Conservation (phyloP, 2,329 filamentous ascomycete species). For the Pyrenophora graminea region DNA sequence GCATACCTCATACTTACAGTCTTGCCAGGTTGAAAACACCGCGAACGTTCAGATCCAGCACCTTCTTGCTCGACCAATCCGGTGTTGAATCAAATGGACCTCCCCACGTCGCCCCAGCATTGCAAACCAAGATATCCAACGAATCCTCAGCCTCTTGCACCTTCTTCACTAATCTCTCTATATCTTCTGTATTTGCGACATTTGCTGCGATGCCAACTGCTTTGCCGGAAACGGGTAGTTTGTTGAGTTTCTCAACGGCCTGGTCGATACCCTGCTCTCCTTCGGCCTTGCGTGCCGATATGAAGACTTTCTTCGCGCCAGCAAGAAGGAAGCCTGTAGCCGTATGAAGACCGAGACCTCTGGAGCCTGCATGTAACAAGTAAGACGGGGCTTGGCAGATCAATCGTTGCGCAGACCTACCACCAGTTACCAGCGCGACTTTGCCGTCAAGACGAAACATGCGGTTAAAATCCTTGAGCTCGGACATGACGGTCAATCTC, state of each 20-base stretch:
- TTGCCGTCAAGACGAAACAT: constrained; percentile 47
- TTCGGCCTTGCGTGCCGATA: constrained; percentile 46
- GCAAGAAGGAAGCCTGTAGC: constrained; percentile 48
- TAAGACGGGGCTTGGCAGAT: no score
- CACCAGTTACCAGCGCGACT: constrained; percentile 45
- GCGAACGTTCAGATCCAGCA: constrained; percentile 48
- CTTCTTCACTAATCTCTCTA: constrained; percentile 39
- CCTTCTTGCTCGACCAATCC: constrained; percentile 44
- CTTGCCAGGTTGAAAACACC: constrained; percentile 47
- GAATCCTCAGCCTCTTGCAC: constrained; percentile 37
- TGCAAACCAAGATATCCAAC: constrained; percentile 47
- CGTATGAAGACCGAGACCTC: constrained; percentile 47
- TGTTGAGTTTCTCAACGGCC: constrained; percentile 46
- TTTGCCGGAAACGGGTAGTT: constrained; percentile 39
- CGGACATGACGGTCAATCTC: constrained; percentile 32
- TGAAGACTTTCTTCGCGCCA: constrained; percentile 47
- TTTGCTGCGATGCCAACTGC: constrained; percentile 46
- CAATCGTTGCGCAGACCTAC: constrained; percentile 14
- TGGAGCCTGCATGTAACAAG: constrained; percentile 36
- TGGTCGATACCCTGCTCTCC: constrained; percentile 46
- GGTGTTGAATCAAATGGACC: constrained; percentile 45
- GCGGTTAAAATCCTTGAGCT: constrained; percentile 38
- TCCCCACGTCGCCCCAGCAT: constrained; percentile 48
- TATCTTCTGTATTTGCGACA: constrained; percentile 45
- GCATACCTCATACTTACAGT: constrained; percentile 27